These are phyloP conservation scores for Sicyos edulis DNA, from an alignment of 306 rosid genomes.

Conservation along the genomic window DNA sequence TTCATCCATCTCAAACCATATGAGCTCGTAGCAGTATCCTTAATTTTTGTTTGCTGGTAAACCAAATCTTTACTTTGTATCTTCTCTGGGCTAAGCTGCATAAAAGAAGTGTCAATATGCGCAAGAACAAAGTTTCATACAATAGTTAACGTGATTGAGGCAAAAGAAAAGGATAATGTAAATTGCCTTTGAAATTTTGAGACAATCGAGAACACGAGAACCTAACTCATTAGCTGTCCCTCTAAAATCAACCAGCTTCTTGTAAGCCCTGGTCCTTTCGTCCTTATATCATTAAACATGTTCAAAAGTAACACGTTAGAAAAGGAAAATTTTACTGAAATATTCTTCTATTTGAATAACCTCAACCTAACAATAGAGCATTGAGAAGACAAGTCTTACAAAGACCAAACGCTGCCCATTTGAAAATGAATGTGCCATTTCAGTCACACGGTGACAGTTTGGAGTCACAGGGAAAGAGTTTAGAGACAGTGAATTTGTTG, in stretches of 20 bases:
- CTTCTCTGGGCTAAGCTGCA: slow-evolving; percentile 73
- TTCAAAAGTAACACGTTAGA: slow-evolving; percentile 26
- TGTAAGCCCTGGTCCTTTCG: slow-evolving; percentile 65
- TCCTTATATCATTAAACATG: slow-evolving; percentile 51
- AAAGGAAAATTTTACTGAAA: slow-evolving; percentile 13
- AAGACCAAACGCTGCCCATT: slow-evolving; percentile 58
- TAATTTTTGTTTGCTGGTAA: slow-evolving; percentile 45
- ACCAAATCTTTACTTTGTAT: slow-evolving; percentile 41
- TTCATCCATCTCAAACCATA: slow-evolving; percentile 92
- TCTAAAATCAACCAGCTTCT: slow-evolving; percentile 73
- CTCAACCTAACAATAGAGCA: slow-evolving; percentile 12
- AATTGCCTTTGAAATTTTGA: slow-evolving; percentile 81
- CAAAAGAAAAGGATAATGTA: slow-evolving; percentile 14
- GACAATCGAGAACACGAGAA: slow-evolving; percentile 70
- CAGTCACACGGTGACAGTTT: slow-evolving; percentile 78
- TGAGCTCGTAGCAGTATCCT: slow-evolving; percentile 58
- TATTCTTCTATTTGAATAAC: neutral
- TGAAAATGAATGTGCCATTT: slow-evolving; percentile 45
- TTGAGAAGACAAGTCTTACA: slow-evolving; percentile 41
- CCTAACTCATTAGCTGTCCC: slow-evolving; percentile 71
- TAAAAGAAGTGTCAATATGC: slow-evolving; percentile 28
- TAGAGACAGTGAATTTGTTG: slow-evolving; percentile 42
- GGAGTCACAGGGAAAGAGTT: slow-evolving; percentile 73
- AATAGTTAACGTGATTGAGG: slow-evolving; percentile 20
- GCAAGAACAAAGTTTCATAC: slow-evolving; percentile 23